Base-by-base conservation (phyloP, 441 rosid species). In the Lepidium campestre region DNA sequence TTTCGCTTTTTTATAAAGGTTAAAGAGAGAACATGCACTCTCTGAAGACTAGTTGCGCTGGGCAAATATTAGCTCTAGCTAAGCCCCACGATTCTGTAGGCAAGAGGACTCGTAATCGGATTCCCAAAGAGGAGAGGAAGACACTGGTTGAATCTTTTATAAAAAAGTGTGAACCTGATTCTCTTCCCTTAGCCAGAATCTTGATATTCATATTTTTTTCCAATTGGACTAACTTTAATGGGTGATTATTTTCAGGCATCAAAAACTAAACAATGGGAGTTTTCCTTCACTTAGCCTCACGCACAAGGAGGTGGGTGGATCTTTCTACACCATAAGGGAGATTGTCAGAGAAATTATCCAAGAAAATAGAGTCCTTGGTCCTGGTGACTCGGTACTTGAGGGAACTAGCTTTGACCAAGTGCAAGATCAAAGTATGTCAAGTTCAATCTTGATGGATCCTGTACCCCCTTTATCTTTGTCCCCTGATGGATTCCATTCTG, bases 241-340 rank as follows among this genome's bases (percentile, higher is more conserved):
- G 45, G 19, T 57, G 67, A 23, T 66, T 77, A 0, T 63, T 77
- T 74, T 67, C 82, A 94, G 99, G 85, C 80, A 89, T 71, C 99
- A 91, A 73, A 77, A 68, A 13, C 71, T 67, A 62, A 84, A 94
- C 78, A 75, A 74, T 79, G 99, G 96, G 67, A 86, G 46, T 73
- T 94, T 94, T 67, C 97, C 97, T 62, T 89, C 99, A 8, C 84
- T 94, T 63, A 87, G 77, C 63, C 93, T 94, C 67, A 85, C 97
- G 6, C 99, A 91, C 65, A 91, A 82, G 81, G 96, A 89, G 85
- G 96, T 94, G 46, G 99, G 97, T 65, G 99, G 97, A 12, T 91
- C 99, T 54, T 94, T 94, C 82, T 94, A 94, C 78, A 91, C 86
- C 0, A 78, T 94, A 20, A 77, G 99, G 61, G 97, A 94, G 83